A percentile compares a stretch with the other conserved stretches of the same genome.
Conservation (phyloP, 139 green algal genomes). For the Closterium sp. region DNA sequence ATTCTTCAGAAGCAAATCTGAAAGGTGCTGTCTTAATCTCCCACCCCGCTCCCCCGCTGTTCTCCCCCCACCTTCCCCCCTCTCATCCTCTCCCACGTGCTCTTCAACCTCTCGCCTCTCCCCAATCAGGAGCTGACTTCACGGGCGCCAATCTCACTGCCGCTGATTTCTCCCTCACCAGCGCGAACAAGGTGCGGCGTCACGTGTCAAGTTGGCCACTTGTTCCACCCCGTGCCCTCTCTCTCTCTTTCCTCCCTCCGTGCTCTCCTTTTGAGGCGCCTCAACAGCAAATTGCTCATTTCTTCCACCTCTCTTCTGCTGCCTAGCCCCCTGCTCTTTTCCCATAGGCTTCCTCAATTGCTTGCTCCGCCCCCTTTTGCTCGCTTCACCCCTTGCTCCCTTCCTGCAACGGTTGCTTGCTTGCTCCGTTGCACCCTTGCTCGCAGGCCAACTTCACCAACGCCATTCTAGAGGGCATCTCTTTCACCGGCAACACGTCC, state of each 20-base stretch:
- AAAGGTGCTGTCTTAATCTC: no score
- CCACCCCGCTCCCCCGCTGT: no score
- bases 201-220: no score
- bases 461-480: constrained; percentile 38
- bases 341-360: not conserved
- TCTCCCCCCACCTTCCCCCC: not conserved
- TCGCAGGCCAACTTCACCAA: constrained; percentile 52
- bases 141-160: constrained; percentile 20
- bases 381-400: not conserved
- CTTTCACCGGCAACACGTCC: not conserved
- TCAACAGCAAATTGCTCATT: not conserved
- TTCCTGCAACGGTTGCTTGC: no score
- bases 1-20: no score
- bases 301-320: no score
- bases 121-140: constrained; percentile 43
- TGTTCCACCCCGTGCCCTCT: not conserved
- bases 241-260: not conserved
- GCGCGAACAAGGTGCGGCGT: constrained; percentile 34
- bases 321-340: no score
- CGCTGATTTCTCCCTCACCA: constrained; percentile 45
- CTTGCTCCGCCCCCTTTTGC: not conserved
- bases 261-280: not conserved
- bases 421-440: not conserved
- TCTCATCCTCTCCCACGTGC: not conserved
- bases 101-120: not conserved